Conservation (phyloP, 352 stramenopile species). For the Achlya hypogyna region DNA sequence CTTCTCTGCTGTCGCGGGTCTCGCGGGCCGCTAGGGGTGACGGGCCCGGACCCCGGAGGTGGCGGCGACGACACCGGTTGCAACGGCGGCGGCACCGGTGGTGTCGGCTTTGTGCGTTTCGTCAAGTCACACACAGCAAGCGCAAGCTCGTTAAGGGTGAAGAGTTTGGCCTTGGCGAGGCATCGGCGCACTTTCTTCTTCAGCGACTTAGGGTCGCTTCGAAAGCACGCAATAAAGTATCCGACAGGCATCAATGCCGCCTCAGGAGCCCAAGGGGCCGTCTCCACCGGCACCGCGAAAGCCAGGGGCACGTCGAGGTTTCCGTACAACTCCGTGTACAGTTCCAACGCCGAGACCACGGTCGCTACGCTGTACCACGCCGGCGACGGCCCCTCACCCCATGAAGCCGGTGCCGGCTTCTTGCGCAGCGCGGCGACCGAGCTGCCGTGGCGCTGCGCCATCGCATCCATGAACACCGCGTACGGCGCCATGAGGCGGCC, state of each 20-base stretch:
- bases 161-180: background rate
- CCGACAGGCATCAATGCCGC: background rate
- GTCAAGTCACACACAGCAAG: background rate
- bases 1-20: too few relatives aligned
- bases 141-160: background rate
- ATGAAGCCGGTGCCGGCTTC: background rate
- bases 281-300: slow-evolving; percentile 22
- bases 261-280: slow-evolving; percentile 20
- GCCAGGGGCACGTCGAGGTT: slow-evolving; percentile 24
- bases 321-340: slow-evolving; percentile 27
- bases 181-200: background rate
- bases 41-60: too few relatives aligned
- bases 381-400: background rate
- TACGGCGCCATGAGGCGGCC: background rate
- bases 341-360: slow-evolving; percentile 15
- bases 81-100: background rate
- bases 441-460: background rate
- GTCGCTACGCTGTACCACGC: background rate
- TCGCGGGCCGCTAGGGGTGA: too few relatives aligned
- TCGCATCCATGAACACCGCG: background rate
- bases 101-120: background rate
- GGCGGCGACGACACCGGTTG: too few relatives aligned
- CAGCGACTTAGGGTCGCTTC: background rate
- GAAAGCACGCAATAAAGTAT: background rate
- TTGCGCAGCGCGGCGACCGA: background rate